These are phyloP conservation scores for Jaapia argillacea DNA, from an alignment of 768 basidiomycete genomes.

Conservation along the genomic window DNA sequence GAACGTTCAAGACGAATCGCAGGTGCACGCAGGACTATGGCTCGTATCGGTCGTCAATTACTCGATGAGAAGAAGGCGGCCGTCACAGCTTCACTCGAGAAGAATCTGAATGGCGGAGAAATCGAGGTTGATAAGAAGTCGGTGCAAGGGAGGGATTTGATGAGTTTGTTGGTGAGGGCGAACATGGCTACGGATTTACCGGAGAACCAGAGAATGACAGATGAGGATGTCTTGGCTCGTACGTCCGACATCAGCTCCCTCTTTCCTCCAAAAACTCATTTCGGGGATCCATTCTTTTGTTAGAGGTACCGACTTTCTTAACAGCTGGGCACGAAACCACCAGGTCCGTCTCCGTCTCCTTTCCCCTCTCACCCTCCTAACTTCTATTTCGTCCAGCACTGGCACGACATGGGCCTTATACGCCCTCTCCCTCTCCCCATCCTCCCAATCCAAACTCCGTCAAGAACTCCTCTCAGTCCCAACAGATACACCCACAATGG, in stretches of 20 bases:
- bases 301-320: constrained; percentile 54
- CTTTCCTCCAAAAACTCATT: background rate
- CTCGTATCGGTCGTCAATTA: constrained; percentile 9
- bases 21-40: constrained; percentile 7
- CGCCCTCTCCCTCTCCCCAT: constrained; percentile 36
- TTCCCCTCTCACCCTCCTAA: background rate
- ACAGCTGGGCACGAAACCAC: constrained; percentile 54
- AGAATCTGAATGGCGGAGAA: constrained; percentile 12
- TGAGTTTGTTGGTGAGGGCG: constrained; percentile 51
- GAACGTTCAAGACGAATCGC: constrained; percentile 1
- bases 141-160: constrained; percentile 37
- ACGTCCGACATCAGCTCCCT: constrained; percentile 12
- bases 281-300: no score
- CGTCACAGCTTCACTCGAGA: constrained; percentile 15
- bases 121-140: constrained; percentile 22
- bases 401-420: constrained; percentile 51
- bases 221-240: constrained; percentile 53
- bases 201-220: constrained; percentile 42
- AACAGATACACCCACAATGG: constrained; percentile 57
- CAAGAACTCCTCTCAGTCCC: constrained; percentile 42
- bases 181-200: constrained; percentile 55
- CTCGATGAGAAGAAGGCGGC: constrained; percentile 23
- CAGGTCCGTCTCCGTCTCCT: no score
- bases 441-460: constrained; percentile 44
- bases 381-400: constrained; percentile 13